Evolutionary conservation across 495 filamentous ascomycete genomes (phyloP).

Genomic region (Aspergillus steynii): DNA sequence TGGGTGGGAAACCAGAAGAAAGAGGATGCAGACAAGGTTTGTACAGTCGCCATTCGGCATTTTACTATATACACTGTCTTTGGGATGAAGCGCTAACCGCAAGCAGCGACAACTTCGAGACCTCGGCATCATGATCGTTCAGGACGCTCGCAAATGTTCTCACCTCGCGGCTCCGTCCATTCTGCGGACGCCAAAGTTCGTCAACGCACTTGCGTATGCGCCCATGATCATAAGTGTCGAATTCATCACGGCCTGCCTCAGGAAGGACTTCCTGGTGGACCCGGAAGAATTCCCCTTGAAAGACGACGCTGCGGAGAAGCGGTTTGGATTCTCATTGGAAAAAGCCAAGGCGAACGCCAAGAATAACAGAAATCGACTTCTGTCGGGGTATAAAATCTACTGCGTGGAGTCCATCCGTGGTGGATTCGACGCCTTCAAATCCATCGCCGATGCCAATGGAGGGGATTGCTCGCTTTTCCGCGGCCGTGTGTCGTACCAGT

Average conservation of each 20-base stretch:
- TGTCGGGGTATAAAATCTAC: slow-evolving; percentile 73
- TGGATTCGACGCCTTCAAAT: slow-evolving; percentile 77
- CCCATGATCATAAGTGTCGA: slow-evolving; percentile 70
- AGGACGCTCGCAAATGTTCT: slow-evolving; percentile 71
- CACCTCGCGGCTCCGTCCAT: slow-evolving; percentile 86
- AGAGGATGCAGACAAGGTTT: slow-evolving; percentile 79
- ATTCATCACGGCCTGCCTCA: slow-evolving; percentile 77
- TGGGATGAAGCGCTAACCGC: slow-evolving; percentile 22
- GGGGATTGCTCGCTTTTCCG: slow-evolving; percentile 77
- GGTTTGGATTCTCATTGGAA: slow-evolving; percentile 64
- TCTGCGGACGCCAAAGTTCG: slow-evolving; percentile 89
- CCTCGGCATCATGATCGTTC: slow-evolving; percentile 77
- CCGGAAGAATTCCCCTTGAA: slow-evolving; percentile 62
- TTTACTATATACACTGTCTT: slow-evolving; percentile 4
- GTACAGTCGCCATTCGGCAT: slow-evolving; percentile 23
- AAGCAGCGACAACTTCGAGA: slow-evolving; percentile 75
- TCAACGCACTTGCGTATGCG: slow-evolving; percentile 76
- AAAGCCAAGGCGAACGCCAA: slow-evolving; percentile 68
- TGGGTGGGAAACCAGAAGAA: slow-evolving; percentile 69
- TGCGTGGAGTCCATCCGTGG: slow-evolving; percentile 76
- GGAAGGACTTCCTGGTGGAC: slow-evolving; percentile 57
- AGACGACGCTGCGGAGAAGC: slow-evolving; percentile 70
- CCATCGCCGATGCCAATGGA: slow-evolving; percentile 85
- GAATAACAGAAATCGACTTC: slow-evolving; percentile 70
- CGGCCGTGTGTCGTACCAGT: slow-evolving; percentile 62